Conservation (phyloP, 2,329 filamentous ascomycete species). For the Fusarium albidum region DNA sequence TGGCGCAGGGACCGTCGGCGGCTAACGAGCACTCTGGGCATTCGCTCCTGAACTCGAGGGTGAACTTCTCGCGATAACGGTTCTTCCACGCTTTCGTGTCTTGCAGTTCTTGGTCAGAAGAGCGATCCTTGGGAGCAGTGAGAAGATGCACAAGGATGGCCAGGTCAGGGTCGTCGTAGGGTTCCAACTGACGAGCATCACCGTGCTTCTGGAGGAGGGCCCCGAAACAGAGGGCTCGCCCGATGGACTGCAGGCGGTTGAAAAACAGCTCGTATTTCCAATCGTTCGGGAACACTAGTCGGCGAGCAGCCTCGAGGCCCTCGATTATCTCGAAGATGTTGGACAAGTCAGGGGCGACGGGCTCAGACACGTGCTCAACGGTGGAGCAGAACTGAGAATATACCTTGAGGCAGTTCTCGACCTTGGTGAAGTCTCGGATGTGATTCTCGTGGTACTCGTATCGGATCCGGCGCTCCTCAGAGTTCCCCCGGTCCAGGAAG, state of each 20-base stretch:
- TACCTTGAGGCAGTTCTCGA: conserved; percentile 22
- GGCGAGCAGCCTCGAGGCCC: not conserved
- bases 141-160: conserved; percentile 20
- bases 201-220: conserved; percentile 6
- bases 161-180: conserved; percentile 17
- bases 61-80: conserved; percentile 7
- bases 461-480: conserved; percentile 6
- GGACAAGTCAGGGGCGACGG: conserved; percentile 19
- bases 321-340: conserved; percentile 22
- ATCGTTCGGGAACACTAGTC: conserved; percentile 6
- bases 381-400: conserved; percentile 15
- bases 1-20: not conserved
- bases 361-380: conserved; percentile 19
- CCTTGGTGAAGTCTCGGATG: not conserved
- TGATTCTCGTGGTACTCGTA: conserved; percentile 17
- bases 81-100: not conserved
- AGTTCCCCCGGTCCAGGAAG: conserved; percentile 14
- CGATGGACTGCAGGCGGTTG: conserved; percentile 5
- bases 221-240: conserved; percentile 24
- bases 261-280: conserved; percentile 2
- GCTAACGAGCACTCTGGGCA: conserved; percentile 9
- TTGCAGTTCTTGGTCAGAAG: not conserved
- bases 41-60: conserved; percentile 1
- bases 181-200: conserved; percentile 1
- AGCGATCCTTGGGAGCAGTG: not conserved